A percentile compares a stretch with the other conserved stretches of the same genome.
Conservation (phyloP, 1,139 yeast species). For the Yamadazyma songkhlaensis region DNA sequence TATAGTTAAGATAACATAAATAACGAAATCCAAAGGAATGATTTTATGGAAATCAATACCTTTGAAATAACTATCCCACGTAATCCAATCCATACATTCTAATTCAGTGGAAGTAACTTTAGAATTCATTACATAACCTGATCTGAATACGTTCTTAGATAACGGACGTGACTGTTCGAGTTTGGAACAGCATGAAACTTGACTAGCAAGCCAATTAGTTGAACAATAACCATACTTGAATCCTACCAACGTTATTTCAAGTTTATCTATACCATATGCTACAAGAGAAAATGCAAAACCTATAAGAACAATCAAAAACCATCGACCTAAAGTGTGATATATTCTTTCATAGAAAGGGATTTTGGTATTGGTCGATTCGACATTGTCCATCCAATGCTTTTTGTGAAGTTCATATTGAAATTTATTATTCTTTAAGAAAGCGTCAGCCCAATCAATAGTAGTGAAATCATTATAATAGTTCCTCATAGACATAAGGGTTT, state of each 20-base stretch:
- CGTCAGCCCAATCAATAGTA: constrained; percentile 67
- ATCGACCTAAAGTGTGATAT: constrained; percentile 33
- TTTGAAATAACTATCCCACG: constrained; percentile 40
- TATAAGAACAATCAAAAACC: constrained; percentile 50
- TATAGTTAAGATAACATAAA: constrained; percentile 42
- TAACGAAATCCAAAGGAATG: constrained; percentile 28
- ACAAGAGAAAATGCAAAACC: constrained; percentile 50
- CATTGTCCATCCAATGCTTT: constrained; percentile 16
- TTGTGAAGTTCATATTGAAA: constrained; percentile 38
- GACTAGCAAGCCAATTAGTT: constrained; percentile 44
- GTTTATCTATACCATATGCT: constrained; percentile 51
- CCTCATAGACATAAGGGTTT: constrained; percentile 20
- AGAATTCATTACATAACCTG: constrained; percentile 18
- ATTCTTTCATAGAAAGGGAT: constrained; percentile 25
- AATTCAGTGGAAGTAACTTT: constrained; percentile 7
- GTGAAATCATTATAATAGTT: constrained; percentile 61
- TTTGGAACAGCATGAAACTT: constrained; percentile 41
- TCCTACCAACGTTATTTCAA: constrained; percentile 52
- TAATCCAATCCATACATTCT: constrained; percentile 41
- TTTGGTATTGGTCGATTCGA: neutral
- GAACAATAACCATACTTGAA: constrained; percentile 55
- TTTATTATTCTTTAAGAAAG: constrained; percentile 46
- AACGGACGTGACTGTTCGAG: neutral
- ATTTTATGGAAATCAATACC: constrained; percentile 15
- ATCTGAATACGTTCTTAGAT: constrained; percentile 18